A percentile compares a stretch with the other conserved stretches of the same genome.
Evolutionary conservation across 108 stramenopile species (phyloP).

Genomic region (Skeletonema tropicum): DNA sequence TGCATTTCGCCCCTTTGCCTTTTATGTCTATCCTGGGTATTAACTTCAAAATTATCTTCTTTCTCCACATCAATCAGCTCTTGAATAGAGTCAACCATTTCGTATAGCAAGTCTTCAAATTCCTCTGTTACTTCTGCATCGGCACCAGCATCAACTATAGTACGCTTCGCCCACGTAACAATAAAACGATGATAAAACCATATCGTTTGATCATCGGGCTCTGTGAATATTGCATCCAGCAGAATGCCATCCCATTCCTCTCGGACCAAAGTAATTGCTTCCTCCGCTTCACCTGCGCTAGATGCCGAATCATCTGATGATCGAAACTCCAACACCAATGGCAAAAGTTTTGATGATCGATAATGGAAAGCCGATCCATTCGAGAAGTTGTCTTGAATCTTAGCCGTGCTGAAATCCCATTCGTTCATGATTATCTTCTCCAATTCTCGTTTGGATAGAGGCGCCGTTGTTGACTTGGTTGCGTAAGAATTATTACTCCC

Average conservation of each 20-base stretch:
- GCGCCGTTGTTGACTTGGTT: conserved; percentile 8
- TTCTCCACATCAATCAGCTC: conserved; percentile 56
- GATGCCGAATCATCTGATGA: conserved; percentile 11
- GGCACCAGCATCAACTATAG: not conserved
- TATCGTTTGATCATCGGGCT: conserved; percentile 96
- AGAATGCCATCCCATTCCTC: conserved; percentile 68
- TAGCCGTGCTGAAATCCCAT: conserved; percentile 89
- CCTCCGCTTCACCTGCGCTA: not conserved
- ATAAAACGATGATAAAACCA: conserved; percentile 97
- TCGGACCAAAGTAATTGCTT: conserved; percentile 32
- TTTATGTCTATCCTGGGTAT: conserved; percentile 25
- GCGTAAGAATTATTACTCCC: not conserved
- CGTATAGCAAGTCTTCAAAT: conserved; percentile 37
- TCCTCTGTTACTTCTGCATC: conserved; percentile 17
- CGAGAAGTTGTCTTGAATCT: conserved; percentile 93
- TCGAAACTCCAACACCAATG: conserved; percentile 38
- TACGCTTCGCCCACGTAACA: conserved; percentile 39
- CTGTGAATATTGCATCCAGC: conserved; percentile 91
- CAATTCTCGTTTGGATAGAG: conserved; percentile 23
- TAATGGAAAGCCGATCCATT: conserved; percentile 99
- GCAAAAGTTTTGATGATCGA: conserved; percentile 84
- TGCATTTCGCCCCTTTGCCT: conserved; percentile 53
- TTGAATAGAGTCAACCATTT: conserved; percentile 47
- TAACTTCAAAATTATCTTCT: conserved; percentile 52
- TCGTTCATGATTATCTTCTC: conserved; percentile 58